Evolutionary conservation across 176 grass and related monocot genomes (phyloP).

Genomic region (Elaeis guineensis): DNA sequence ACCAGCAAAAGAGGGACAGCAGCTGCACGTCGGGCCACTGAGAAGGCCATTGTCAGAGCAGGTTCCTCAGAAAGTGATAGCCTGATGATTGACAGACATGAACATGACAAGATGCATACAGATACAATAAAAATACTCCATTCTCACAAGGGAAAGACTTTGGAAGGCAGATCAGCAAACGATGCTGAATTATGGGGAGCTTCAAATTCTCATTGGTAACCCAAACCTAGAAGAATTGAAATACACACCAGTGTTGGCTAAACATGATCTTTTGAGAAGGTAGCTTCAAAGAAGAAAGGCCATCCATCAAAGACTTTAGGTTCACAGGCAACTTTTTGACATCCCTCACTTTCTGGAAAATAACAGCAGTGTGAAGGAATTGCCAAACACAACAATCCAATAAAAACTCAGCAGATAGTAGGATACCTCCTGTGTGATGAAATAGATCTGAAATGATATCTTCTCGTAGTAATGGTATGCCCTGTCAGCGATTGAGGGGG

Average conservation of each 20-base stretch:
- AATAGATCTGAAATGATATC: slow-evolving; percentile 91
- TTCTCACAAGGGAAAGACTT: neutral
- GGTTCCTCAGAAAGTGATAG: slow-evolving; percentile 67
- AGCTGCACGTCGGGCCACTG: slow-evolving; percentile 76
- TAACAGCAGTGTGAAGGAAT: slow-evolving; percentile 6
- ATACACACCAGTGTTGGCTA: slow-evolving; percentile 47
- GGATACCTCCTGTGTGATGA: slow-evolving; percentile 77
- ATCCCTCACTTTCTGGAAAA: slow-evolving; percentile 56
- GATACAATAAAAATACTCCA: neutral
- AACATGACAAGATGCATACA: slow-evolving; percentile 5
- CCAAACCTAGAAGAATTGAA: slow-evolving; percentile 14
- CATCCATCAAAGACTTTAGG: slow-evolving; percentile 55
- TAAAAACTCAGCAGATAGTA: slow-evolving; percentile 3
- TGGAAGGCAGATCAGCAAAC: no score
- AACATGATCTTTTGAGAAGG: slow-evolving; percentile 62
- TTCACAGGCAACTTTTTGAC: slow-evolving; percentile 84
- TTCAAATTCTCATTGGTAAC: neutral
- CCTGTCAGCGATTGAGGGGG: slow-evolving; percentile 78
- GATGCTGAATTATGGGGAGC: neutral
- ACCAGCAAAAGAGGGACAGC: slow-evolving; percentile 88
- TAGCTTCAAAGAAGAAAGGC: slow-evolving; percentile 70
- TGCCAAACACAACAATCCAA: neutral
- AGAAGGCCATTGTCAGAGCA: slow-evolving; percentile 81
- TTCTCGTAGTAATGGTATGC: slow-evolving; percentile 87
- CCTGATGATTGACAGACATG: slow-evolving; percentile 23